A percentile compares a stretch with the other conserved stretches of the same genome.
These are phyloP conservation scores for Citrullus colocynthis DNA, from an alignment of 306 rosid species.

Conservation along the genomic window DNA sequence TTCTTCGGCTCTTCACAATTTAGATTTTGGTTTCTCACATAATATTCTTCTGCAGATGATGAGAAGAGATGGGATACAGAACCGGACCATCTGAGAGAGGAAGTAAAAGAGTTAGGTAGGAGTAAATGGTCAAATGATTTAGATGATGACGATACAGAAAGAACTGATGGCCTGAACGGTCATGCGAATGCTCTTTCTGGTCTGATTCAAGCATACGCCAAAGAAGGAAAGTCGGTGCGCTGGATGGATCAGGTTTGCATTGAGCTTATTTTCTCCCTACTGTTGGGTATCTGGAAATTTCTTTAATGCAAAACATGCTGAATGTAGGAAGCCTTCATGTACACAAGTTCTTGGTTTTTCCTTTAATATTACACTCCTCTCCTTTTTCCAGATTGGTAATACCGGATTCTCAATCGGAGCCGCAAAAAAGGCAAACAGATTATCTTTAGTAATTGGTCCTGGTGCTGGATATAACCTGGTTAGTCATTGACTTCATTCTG, in stretches of 20 bases:
- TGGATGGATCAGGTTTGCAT: conserved; percentile 92
- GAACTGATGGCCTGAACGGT: conserved; percentile 42
- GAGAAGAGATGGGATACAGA: conserved; percentile 45
- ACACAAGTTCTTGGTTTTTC: neutral
- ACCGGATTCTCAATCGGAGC: conserved; percentile 73
- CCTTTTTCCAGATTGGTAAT: conserved; percentile 37
- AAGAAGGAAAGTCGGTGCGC: conserved; percentile 70
- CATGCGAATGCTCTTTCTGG: conserved; percentile 71
- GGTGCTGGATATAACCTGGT: conserved; percentile 97
- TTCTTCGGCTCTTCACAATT: neutral
- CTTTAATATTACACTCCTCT: conserved; percentile 1
- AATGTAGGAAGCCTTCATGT: neutral
- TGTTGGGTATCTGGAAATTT: neutral
- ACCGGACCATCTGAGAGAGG: conserved; percentile 42
- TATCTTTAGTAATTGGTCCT: conserved; percentile 80
- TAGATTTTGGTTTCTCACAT: conserved; percentile 25
- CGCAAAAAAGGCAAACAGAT: conserved; percentile 46
- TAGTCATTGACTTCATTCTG: conserved; percentile 9
- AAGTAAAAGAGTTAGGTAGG: conserved; percentile 82
- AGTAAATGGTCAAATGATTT: conserved; percentile 90
- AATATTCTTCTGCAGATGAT: conserved; percentile 12
- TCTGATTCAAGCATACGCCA: conserved; percentile 62
- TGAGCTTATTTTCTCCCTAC: neutral
- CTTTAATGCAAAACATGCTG: neutral
- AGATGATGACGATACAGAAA: conserved; percentile 49